phyloP scores from a whole-genome alignment of 192 early-diverging fungal genomes.

The Gamsiella multidivaricata region DNA sequence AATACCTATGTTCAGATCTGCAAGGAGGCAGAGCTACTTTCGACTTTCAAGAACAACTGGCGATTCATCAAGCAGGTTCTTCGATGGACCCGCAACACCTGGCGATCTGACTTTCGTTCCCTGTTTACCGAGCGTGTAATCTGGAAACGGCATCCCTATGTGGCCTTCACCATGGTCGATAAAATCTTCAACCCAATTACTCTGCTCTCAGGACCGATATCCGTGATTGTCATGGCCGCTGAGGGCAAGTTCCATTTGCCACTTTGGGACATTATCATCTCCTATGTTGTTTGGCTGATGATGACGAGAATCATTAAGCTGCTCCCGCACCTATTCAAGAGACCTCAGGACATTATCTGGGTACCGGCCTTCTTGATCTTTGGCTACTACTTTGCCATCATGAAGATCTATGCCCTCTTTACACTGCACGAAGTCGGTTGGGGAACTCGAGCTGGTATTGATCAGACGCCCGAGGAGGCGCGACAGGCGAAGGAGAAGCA shows the following conservation, averaged over 20 bases:
- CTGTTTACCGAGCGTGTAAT: slow-evolving; percentile 73
- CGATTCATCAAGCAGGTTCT: slow-evolving; percentile 76
- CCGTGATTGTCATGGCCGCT: slow-evolving; percentile 64
- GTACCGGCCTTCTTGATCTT: slow-evolving; percentile 75
- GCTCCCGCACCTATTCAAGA: slow-evolving; percentile 70
- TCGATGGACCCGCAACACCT: slow-evolving; percentile 83
- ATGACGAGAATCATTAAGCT: slow-evolving; percentile 75
- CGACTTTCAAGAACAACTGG: slow-evolving; percentile 84
- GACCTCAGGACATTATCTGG: slow-evolving; percentile 73
- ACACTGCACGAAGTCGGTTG: slow-evolving; percentile 77
- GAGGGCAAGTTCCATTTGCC: slow-evolving; percentile 61
- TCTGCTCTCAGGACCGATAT: slow-evolving; percentile 72
- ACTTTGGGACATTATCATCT: slow-evolving; percentile 69
- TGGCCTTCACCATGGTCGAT: slow-evolving; percentile 81
- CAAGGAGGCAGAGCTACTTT: slow-evolving; percentile 72
- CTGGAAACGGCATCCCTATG: slow-evolving; percentile 76
- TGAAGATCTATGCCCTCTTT: slow-evolving; percentile 77
- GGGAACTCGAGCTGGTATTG: slow-evolving; percentile 73
- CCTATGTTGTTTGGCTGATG: slow-evolving; percentile 72
- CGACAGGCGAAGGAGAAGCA: slow-evolving; percentile 57
- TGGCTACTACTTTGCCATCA: slow-evolving; percentile 77
- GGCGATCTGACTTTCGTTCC: slow-evolving; percentile 74
- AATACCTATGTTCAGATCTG: slow-evolving; percentile 75
- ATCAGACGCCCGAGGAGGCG: slow-evolving; percentile 52
- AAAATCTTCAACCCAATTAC: slow-evolving; percentile 82